phyloP scores from a whole-genome alignment of 2,329 filamentous ascomycete genomes.

The Septoria linicola region DNA sequence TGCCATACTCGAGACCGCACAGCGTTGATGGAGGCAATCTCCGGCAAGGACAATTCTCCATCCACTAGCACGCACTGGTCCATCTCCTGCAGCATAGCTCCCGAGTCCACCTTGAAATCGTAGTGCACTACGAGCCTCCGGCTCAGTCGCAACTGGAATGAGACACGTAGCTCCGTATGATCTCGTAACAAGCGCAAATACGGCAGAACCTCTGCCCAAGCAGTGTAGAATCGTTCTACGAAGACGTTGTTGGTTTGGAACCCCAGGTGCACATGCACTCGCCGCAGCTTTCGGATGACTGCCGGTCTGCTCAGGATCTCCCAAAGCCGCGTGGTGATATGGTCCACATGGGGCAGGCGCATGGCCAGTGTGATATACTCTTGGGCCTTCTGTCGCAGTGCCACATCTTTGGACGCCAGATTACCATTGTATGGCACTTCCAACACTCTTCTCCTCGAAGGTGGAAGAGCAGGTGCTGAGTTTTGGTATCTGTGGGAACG shows the following conservation, averaged over 20 bases:
- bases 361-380: conserved; percentile 20
- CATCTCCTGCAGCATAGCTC: conserved; percentile 17
- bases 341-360: conserved; percentile 19
- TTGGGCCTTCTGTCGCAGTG: conserved; percentile 15
- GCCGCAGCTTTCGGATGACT: conserved; percentile 9
- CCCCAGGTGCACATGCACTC: conserved; percentile 21
- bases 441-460: not conserved
- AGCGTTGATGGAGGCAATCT: conserved; percentile 19
- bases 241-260: conserved; percentile 21
- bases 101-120: conserved; percentile 13
- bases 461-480: not conserved
- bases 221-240: conserved; percentile 20
- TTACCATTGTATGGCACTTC: conserved; percentile 1
- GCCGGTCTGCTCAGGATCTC: conserved; percentile 1
- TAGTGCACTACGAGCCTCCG: conserved; percentile 21
- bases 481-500: not conserved
- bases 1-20: conserved; percentile 16
- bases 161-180: conserved; percentile 12
- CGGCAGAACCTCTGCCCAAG: conserved; percentile 17
- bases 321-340: conserved; percentile 6
- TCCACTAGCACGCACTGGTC: conserved; percentile 17
- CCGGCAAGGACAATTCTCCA: conserved; percentile 15
- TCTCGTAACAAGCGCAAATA: conserved; percentile 2
- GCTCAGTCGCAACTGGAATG: conserved; percentile 20
- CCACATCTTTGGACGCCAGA: conserved; percentile 10